phyloP scores from a whole-genome alignment of 345 rosid species.

The Trapa bicornis region DNA sequence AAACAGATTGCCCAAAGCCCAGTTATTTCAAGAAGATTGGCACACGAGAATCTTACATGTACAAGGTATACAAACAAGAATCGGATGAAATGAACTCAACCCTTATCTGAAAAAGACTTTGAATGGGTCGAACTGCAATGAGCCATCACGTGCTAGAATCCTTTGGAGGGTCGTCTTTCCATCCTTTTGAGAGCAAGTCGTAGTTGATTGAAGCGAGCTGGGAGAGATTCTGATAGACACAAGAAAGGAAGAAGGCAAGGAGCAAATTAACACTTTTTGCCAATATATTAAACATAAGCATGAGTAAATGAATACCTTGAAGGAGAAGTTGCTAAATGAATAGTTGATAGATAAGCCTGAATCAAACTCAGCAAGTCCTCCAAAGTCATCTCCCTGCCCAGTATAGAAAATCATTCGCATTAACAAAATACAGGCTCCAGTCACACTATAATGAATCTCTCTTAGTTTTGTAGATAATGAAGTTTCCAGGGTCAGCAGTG shows the following conservation, averaged over 20 bases:
- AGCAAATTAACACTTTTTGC: background rate
- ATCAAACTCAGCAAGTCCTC: constrained; percentile 62
- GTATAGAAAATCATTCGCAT: background rate
- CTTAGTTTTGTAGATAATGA: background rate
- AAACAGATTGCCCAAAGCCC: background rate
- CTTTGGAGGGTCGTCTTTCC: constrained; percentile 64
- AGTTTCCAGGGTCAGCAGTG: constrained; percentile 13
- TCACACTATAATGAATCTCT: background rate
- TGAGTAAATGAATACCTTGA: constrained; percentile 46
- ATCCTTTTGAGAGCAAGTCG: constrained; percentile 92
- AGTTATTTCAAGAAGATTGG: background rate
- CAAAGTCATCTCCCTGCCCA: constrained; percentile 71
- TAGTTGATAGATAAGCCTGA: constrained; percentile 65
- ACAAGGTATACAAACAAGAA: constrained; percentile 46
- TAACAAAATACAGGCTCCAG: background rate
- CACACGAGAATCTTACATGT: constrained; percentile 40
- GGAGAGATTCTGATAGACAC: constrained; percentile 60
- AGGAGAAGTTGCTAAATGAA: constrained; percentile 97
- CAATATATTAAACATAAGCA: background rate
- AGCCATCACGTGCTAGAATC: constrained; percentile 30
- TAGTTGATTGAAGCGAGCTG: constrained; percentile 98
- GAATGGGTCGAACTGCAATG: background rate
- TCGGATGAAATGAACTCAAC: constrained; percentile 1
- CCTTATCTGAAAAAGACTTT: background rate
- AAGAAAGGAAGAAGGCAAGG: background rate